These are phyloP conservation scores for Sodiomyces alkalinus DNA, from an alignment of 2,329 filamentous ascomycete species.

Conservation along the genomic window DNA sequence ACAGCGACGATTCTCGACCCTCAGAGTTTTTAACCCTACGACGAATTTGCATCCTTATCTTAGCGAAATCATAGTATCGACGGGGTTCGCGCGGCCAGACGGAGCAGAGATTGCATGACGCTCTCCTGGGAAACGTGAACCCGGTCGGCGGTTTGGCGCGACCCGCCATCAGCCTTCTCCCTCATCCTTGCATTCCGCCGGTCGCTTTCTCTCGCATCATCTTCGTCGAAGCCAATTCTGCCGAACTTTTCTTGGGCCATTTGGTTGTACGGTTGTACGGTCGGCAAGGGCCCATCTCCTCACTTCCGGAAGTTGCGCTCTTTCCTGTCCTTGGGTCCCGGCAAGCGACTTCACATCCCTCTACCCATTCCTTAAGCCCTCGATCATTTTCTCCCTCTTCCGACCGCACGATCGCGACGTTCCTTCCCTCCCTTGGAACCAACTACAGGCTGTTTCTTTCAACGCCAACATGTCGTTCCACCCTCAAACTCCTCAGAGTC, in stretches of 20 bases:
- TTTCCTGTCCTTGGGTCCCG: slow-evolving; percentile 1
- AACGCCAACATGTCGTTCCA: slow-evolving; percentile 47
- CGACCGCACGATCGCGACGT: slow-evolving; percentile 7
- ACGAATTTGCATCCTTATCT: no score
- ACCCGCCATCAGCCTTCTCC: slow-evolving; percentile 15
- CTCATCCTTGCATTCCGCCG: slow-evolving; percentile 8
- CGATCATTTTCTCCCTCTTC: slow-evolving; percentile 8
- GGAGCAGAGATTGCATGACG: slow-evolving; percentile 16
- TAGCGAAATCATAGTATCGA: not conserved
- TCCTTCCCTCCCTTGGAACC: no score
- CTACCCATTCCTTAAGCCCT: slow-evolving; percentile 2
- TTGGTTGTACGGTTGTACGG: slow-evolving; percentile 1
- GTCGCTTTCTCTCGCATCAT: slow-evolving; percentile 6
- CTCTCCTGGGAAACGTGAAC: slow-evolving; percentile 17
- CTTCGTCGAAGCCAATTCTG: slow-evolving; percentile 9
- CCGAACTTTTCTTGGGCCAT: slow-evolving; percentile 3
- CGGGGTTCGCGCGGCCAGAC: slow-evolving; percentile 1
- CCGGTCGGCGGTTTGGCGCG: slow-evolving; percentile 22
- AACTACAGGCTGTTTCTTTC: slow-evolving; percentile 8
- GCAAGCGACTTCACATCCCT: no score
- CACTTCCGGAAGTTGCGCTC: no score
- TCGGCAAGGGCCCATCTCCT: not conserved
- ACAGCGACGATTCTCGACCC: no score
- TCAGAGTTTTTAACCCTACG: no score
- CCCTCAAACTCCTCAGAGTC: slow-evolving; percentile 52